phyloP scores from a whole-genome alignment of 164 flowering plant genomes.

The grape (Vitis vinifera) region DNA sequence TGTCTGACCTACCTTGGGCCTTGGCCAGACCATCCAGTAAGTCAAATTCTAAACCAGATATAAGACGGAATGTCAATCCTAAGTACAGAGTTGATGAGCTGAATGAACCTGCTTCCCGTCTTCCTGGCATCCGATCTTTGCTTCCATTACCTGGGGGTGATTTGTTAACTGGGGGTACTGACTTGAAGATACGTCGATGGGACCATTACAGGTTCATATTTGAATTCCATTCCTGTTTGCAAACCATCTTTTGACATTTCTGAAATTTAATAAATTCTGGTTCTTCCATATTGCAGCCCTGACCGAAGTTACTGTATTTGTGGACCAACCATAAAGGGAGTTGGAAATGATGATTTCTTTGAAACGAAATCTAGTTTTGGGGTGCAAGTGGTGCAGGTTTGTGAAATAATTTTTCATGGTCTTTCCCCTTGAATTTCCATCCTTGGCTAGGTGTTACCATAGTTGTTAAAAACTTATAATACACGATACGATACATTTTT shows the following conservation, averaged over 20 bases:
- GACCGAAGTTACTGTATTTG: slow-evolving; percentile 81
- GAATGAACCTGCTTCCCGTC: slow-evolving; percentile 79
- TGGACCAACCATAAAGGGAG: slow-evolving; percentile 79
- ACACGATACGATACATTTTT: no score
- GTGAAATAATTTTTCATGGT: slow-evolving; percentile 1
- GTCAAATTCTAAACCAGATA: slow-evolving; percentile 54
- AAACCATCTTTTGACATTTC: neutral
- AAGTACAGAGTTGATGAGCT: slow-evolving; percentile 85
- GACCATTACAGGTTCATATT: slow-evolving; percentile 75
- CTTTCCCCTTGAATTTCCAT: neutral
- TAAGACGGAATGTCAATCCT: slow-evolving; percentile 46
- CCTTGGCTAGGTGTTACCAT: neutral
- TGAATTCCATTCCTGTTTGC: neutral
- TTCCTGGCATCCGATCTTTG: slow-evolving; percentile 86
- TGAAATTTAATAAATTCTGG: slow-evolving; percentile 4
- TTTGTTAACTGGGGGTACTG: slow-evolving; percentile 80
- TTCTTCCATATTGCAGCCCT: slow-evolving; percentile 53
- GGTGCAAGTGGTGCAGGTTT: slow-evolving; percentile 93
- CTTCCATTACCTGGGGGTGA: slow-evolving; percentile 97
- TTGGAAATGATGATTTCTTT: slow-evolving; percentile 70
- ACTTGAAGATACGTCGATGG: slow-evolving; percentile 82
- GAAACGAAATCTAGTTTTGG: slow-evolving; percentile 80
- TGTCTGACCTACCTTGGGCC: slow-evolving; percentile 77
- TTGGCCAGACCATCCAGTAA: slow-evolving; percentile 64
- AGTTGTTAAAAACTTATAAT: no score